Evolutionary conservation across 371 early-diverging fungal species (phyloP).

Genomic region (Lichtheimia ramosa): DNA sequence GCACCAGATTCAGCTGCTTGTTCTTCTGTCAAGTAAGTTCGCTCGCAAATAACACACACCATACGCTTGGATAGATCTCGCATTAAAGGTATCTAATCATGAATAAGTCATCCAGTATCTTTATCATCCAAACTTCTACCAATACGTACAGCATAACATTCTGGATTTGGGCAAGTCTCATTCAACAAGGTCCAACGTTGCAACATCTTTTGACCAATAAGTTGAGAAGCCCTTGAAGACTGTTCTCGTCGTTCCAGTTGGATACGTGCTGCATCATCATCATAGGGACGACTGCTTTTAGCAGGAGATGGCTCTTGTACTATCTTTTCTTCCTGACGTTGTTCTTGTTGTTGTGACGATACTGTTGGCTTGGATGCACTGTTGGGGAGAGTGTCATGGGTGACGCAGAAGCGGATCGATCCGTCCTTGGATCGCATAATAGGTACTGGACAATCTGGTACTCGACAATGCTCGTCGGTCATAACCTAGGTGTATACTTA

Average conservation of each 20-base stretch:
- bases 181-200: conserved; percentile 75
- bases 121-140: neutral
- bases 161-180: conserved; percentile 58
- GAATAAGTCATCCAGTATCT: neutral
- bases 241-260: conserved; percentile 46
- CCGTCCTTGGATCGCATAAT: conserved; percentile 58
- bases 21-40: conserved; percentile 29
- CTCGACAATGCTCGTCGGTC: conserved; percentile 46
- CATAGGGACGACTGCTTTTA: neutral
- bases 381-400: conserved; percentile 45
- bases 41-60: conserved; percentile 70
- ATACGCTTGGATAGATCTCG: conserved; percentile 59
- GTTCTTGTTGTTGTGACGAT: neutral
- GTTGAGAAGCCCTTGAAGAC: conserved; percentile 59
- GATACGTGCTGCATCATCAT: conserved; percentile 15
- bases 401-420: conserved; percentile 47
- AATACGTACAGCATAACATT: conserved; percentile 59
- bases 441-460: conserved; percentile 46
- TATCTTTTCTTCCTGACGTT: neutral
- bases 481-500: conserved; percentile 35
- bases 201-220: conserved; percentile 69
- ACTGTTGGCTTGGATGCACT: neutral
- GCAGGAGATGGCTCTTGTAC: neutral
- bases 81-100: conserved; percentile 58
- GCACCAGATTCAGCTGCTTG: conserved; percentile 9